Percentiles rank a stretch among this genome's conserved stretches.
Evolutionary conservation across 208 protist genomes (phyloP).

Genomic region (Acanthamoeba royreba): DNA sequence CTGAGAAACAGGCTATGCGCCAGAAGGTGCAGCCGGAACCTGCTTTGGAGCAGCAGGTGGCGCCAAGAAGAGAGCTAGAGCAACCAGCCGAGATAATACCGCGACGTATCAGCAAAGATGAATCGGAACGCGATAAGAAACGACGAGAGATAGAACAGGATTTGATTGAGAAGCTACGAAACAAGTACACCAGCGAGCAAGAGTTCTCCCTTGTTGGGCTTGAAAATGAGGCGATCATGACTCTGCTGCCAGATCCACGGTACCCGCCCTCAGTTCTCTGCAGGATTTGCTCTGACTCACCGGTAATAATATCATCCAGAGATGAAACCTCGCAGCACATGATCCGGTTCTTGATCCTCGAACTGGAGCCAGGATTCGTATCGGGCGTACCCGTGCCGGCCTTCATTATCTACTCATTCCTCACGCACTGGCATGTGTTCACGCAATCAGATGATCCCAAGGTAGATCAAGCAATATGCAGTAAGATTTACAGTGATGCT

Average conservation of each 20-base stretch:
- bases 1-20: too few relatives aligned
- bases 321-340: background rate
- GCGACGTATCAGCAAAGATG: background rate
- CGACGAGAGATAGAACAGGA: background rate
- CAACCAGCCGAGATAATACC: background rate
- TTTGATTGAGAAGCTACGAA: background rate
- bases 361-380: slow-evolving; percentile 36
- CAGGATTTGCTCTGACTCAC: background rate
- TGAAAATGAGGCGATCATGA: slow-evolving; percentile 30
- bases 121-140: background rate
- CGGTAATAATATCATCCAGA: background rate
- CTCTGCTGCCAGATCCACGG: slow-evolving; percentile 4
- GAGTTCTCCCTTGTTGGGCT: background rate
- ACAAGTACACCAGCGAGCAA: slow-evolving; percentile 25
- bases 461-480: background rate
- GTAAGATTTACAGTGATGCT: background rate
- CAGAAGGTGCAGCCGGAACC: too few relatives aligned
- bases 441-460: background rate
- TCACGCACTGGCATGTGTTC: background rate
- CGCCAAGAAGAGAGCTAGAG: too few relatives aligned
- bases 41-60: too few relatives aligned
- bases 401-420: background rate
- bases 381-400: slow-evolving; percentile 27
- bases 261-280: background rate
- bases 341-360: background rate